Evolutionary conservation across 805 yeast species (phyloP).

Genomic region (Starmerella kuoi): DNA sequence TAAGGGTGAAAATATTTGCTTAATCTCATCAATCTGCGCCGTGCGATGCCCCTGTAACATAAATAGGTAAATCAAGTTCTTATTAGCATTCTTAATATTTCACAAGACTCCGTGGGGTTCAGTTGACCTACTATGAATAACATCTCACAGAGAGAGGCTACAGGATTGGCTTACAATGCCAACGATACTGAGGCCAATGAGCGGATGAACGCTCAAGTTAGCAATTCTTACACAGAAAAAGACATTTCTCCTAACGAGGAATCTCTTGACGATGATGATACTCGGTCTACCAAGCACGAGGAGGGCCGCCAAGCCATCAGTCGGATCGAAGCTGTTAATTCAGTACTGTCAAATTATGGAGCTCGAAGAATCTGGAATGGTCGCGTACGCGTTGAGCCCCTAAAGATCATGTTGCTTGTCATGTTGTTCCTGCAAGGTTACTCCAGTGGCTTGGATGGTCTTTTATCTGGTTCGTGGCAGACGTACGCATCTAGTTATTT

Average conservation of each 20-base stretch:
- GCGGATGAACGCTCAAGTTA: no score
- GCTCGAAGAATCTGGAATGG: no score
- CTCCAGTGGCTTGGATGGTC: conserved; percentile 48
- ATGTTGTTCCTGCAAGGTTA: conserved; percentile 45
- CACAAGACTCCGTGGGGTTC: background rate
- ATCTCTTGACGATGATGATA: background rate
- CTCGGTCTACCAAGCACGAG: background rate
- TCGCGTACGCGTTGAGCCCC: no score
- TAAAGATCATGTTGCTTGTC: conserved; percentile 30
- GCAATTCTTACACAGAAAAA: no score
- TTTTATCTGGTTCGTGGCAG: conserved; percentile 43
- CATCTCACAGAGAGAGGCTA: no score
- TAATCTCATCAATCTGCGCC: background rate
- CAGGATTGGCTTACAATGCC: no score
- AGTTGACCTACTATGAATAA: no score
- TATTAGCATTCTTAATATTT: no score
- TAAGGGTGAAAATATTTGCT: background rate
- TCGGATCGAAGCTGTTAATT: conserved; percentile 10
- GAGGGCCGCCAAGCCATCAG: conserved; percentile 6
- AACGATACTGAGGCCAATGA: no score
- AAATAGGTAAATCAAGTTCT: no score
- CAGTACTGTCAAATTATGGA: conserved; percentile 4
- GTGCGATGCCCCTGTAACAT: no score
- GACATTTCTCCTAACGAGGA: no score
- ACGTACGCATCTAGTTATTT: conserved; percentile 46